Conservation (phyloP, 139 green algal species). For the Mychonastes homosphaera region DNA sequence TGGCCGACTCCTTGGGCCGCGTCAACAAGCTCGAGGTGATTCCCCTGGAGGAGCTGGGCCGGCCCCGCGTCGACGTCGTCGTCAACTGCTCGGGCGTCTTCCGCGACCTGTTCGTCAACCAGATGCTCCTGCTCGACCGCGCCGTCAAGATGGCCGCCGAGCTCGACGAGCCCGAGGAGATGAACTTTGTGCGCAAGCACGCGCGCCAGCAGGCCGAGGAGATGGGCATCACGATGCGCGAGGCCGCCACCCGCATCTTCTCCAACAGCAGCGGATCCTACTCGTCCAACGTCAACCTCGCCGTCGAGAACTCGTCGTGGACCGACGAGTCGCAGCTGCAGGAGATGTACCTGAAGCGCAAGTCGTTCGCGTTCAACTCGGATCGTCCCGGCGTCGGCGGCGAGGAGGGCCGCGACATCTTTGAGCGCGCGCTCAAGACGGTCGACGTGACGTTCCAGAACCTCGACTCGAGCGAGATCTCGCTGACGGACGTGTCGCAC, state of each 20-base stretch:
- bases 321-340: slow-evolving; percentile 92
- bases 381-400: slow-evolving; percentile 86
- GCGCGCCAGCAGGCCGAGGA: slow-evolving; percentile 84
- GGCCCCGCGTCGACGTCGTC: slow-evolving; percentile 93
- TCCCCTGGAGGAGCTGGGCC: slow-evolving; percentile 89
- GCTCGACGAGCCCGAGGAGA: slow-evolving; percentile 92
- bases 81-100: slow-evolving; percentile 99
- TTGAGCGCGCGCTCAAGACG: slow-evolving; percentile 91
- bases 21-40: slow-evolving; percentile 99
- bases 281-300: slow-evolving; percentile 98
- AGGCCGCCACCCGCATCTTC: slow-evolving; percentile 94
- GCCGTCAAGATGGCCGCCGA: slow-evolving; percentile 97
- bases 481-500: slow-evolving; percentile 90
- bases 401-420: slow-evolving; percentile 76
- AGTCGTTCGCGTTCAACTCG: slow-evolving; percentile 97
- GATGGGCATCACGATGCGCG: slow-evolving; percentile 66
- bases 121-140: slow-evolving; percentile 94
- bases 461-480: slow-evolving; percentile 96
- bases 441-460: slow-evolving; percentile 99
- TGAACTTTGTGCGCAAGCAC: slow-evolving; percentile 99
- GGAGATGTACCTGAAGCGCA: slow-evolving; percentile 93
- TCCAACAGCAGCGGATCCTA: slow-evolving; percentile 91
- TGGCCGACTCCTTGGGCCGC: slow-evolving; percentile 87
- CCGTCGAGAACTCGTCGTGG: slow-evolving; percentile 95
- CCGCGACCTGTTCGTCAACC: slow-evolving; percentile 79